phyloP scores from a whole-genome alignment of 2,329 filamentous ascomycete species.

The Colletotrichum sp. region DNA sequence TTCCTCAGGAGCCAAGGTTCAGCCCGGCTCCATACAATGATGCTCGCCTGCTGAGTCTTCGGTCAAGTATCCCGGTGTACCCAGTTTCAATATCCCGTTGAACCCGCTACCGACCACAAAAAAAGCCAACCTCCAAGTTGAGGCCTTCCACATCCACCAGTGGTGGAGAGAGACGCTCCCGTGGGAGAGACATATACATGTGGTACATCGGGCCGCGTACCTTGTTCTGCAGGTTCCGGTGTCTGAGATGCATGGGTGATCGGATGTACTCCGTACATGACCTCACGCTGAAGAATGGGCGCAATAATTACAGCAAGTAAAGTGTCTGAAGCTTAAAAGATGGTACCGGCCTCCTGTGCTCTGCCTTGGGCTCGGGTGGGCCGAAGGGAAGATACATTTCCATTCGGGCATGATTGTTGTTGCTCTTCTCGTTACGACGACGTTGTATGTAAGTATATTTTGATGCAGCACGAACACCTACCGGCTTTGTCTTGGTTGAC shows the following conservation, averaged over 20 bases:
- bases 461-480: background rate
- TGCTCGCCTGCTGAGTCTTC: background rate
- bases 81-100: constrained; percentile 10
- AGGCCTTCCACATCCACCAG: background rate
- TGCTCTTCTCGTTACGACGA: background rate
- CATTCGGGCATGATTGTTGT: background rate
- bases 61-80: background rate
- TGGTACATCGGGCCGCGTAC: background rate
- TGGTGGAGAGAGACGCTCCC: background rate
- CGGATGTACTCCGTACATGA: constrained; percentile 16
- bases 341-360: background rate
- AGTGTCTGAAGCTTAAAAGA: background rate
- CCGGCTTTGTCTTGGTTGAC: background rate
- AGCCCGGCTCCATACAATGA: constrained; percentile 6
- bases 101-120: background rate
- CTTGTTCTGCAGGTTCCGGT: constrained; percentile 10
- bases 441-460: background rate
- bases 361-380: background rate
- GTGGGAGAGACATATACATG: background rate
- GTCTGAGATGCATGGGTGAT: constrained; percentile 14
- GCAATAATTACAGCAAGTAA: background rate
- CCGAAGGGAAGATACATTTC: background rate
- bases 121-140: background rate
- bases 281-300: constrained; percentile 17
- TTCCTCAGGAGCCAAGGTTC: constrained; percentile 1